Evolutionary conservation across 176 grass and related monocot species (phyloP).

Genomic region (Oryza glaberrima): DNA sequence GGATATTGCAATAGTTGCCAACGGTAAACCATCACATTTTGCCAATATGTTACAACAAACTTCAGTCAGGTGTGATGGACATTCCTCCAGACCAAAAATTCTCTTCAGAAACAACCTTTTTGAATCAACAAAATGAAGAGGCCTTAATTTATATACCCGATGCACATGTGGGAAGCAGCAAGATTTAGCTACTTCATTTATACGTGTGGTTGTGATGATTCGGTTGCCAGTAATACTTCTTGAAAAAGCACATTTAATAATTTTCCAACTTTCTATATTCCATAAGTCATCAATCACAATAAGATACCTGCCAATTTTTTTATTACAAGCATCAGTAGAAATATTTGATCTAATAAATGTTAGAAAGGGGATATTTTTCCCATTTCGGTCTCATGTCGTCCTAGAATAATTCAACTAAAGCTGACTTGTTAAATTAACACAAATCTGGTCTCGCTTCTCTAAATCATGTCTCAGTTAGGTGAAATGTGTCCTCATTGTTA

Average conservation of each 20-base stretch:
- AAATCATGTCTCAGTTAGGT: neutral
- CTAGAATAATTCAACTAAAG: too few species aligned
- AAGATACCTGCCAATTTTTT: neutral
- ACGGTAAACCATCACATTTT: neutral
- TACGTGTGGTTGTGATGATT: constrained; percentile 9
- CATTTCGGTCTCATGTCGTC: neutral
- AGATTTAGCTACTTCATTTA: neutral
- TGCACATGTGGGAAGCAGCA: neutral
- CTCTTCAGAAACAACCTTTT: neutral
- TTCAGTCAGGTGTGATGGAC: neutral
- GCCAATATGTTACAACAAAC: neutral
- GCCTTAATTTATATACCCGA: constrained; percentile 14
- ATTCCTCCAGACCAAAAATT: neutral
- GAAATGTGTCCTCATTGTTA: too few species aligned
- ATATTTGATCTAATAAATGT: too few species aligned
- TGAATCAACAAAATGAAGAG: neutral
- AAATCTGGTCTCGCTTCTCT: too few species aligned
- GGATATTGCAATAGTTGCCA: neutral
- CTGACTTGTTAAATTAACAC: too few species aligned
- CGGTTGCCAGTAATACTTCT: neutral
- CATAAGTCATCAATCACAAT: constrained; percentile 26
- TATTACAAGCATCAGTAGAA: too few species aligned
- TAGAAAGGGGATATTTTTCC: too few species aligned
- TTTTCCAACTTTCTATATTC: neutral
- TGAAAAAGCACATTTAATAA: neutral